Base-by-base conservation (phyloP, 805 yeast species). In the Candida tammaniensis region DNA sequence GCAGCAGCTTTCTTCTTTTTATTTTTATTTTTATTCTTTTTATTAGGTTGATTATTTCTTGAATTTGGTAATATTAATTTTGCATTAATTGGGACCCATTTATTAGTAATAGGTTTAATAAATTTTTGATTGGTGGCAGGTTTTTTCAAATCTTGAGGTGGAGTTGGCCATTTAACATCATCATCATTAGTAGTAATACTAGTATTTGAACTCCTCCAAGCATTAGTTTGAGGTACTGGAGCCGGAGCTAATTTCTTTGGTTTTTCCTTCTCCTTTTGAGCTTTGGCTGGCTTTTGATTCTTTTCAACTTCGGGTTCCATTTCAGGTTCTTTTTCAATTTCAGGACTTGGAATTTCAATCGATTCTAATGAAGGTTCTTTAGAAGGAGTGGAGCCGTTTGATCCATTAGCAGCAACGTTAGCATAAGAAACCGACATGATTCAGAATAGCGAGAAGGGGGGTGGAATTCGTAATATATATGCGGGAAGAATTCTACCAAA, bases 41-140 rank as follows among this genome's bases (percentile, higher is more conserved):
- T 49, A 27, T 23, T 24, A 28, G 12, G 27, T 42, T 42, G 32
- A 43, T 44, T 27, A 21, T 24, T 33, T 52, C 68, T 61, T n/a
- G 65, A 46, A 42, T 49, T 57, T 20, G 69, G 62, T 44, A 67
- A 58, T 24, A 56, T 58, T 17, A 67, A 69, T 43, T 67, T 67
- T 20, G 70, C 71, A 36, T 45, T 55, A 35, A 67, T 59, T 12
- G 73, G 73, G 17, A 67, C 68, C 73, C 73, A 67, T 44, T 67
- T 64, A 43, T 55, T 65, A 33, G 67, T 61, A 43, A 54, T 52
- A 13, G 71, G 68, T 46, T 66, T 67, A 43, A 61, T 58, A 43
- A 64, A 62, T 42, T 64, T 64, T 37, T 57, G 64, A 21, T 35
- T 50, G 13, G 49, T 29, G 25, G 36, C 12, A 41, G 24, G 18